Evolutionary conservation across 306 rosid genomes (phyloP).

Genomic region (Urtica urens): DNA sequence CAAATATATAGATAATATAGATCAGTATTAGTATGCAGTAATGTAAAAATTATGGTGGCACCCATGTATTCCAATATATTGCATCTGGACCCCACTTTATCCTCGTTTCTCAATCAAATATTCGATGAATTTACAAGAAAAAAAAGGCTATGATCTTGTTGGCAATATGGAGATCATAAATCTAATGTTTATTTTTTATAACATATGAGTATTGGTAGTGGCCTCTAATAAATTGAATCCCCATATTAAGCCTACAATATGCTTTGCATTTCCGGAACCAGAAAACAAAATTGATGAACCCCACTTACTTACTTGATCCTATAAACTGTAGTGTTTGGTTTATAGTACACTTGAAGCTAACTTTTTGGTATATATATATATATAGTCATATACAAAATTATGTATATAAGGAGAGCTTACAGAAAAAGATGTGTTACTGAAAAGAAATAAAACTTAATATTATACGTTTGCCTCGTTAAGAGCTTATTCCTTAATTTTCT

Average conservation of each 20-base stretch:
- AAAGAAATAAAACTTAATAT: too few relatives aligned
- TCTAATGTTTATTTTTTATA: conserved; percentile 17
- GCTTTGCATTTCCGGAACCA: conserved; percentile 27
- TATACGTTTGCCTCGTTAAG: too few relatives aligned
- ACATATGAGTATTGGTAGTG: too few relatives aligned
- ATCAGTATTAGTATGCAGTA: neutral
- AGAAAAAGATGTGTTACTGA: too few relatives aligned
- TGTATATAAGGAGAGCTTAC: too few relatives aligned
- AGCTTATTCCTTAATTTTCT: too few relatives aligned
- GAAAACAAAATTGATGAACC: conserved; percentile 15
- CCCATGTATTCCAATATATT: conserved; percentile 4
- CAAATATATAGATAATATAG: neutral
- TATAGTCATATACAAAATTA: too few relatives aligned
- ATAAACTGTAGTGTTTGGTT: too few relatives aligned
- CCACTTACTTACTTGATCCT: conserved; percentile 12
- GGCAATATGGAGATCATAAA: conserved; percentile 43
- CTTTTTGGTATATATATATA: too few relatives aligned
- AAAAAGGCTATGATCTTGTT: conserved; percentile 35
- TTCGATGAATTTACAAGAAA: conserved; percentile 14
- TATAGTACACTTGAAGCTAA: too few relatives aligned
- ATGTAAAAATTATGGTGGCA: conserved; percentile 12
- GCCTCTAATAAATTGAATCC: conserved; percentile 33
- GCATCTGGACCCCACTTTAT: conserved; percentile 33
- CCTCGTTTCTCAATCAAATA: conserved; percentile 21
- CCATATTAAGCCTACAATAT: conserved; percentile 46